These are phyloP conservation scores for Cryptococcus neoformans DNA, from an alignment of 1,284 basidiomycete species.

Conservation along the genomic window DNA sequence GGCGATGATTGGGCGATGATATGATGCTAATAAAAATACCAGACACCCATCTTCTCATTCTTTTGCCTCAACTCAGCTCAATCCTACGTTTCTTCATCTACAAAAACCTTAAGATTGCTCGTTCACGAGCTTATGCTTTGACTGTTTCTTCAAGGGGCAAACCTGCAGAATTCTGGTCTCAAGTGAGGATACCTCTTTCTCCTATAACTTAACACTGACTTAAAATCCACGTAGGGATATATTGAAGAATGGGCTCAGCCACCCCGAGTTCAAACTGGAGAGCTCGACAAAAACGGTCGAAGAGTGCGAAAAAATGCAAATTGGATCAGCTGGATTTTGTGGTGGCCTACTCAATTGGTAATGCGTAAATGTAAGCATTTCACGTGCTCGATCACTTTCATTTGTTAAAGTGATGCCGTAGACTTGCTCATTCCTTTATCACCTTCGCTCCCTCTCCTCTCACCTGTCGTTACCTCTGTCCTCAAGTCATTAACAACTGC, in stretches of 20 bases:
- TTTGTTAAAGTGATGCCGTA: slow-evolving; percentile 32
- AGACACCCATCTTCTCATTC: slow-evolving; percentile 72
- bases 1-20: background rate
- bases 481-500: slow-evolving; percentile 68
- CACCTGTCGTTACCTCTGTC: slow-evolving; percentile 62
- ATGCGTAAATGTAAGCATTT: slow-evolving; percentile 54
- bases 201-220: background rate
- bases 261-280: slow-evolving; percentile 50
- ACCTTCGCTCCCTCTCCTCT: slow-evolving; percentile 65
- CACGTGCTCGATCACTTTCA: background rate
- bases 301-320: slow-evolving; percentile 27
- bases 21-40: background rate
- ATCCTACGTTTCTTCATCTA: slow-evolving; percentile 76
- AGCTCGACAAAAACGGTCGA: slow-evolving; percentile 19
- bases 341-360: slow-evolving; percentile 56
- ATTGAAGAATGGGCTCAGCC: slow-evolving; percentile 81
- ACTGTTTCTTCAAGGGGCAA: slow-evolving; percentile 76
- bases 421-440: slow-evolving; percentile 65
- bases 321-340: slow-evolving; percentile 50
- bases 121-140: slow-evolving; percentile 67
- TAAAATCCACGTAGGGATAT: slow-evolving; percentile 55
- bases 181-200: slow-evolving; percentile 17
- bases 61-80: slow-evolving; percentile 66
- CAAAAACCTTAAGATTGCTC: slow-evolving; percentile 70
- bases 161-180: slow-evolving; percentile 70